A percentile compares a stretch with the other conserved stretches of the same genome.
Evolutionary conservation across 2,329 filamentous ascomycete species (phyloP).

Genomic region (Amesomyces nigricolor): DNA sequence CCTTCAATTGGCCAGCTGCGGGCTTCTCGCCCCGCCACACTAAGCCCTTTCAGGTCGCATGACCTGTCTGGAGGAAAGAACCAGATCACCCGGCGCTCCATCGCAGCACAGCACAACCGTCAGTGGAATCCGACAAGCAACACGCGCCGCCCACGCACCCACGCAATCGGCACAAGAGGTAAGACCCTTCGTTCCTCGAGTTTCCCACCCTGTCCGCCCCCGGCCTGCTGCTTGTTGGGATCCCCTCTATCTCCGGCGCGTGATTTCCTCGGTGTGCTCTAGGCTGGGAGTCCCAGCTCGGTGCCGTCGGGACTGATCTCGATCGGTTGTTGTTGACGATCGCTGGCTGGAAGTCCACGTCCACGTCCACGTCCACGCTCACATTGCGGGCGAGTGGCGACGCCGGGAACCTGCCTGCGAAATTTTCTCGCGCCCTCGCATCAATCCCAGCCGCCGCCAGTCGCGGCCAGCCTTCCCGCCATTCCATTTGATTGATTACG

Average conservation of each 20-base stretch:
- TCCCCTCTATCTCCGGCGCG: slow-evolving; percentile 26
- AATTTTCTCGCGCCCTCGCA: slow-evolving; percentile 25
- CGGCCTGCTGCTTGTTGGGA: slow-evolving; percentile 29
- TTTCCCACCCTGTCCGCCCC: slow-evolving; percentile 30
- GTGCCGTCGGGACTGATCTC: slow-evolving; percentile 24
- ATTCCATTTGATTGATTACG: slow-evolving; percentile 5
- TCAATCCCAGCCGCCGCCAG: slow-evolving; percentile 13
- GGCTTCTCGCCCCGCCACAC: slow-evolving; percentile 16
- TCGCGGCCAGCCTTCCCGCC: slow-evolving; percentile 2
- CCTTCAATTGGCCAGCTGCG: slow-evolving; percentile 14
- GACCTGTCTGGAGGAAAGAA: slow-evolving; percentile 25
- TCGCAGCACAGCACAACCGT: slow-evolving; percentile 23
- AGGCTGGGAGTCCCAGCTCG: slow-evolving; percentile 23
- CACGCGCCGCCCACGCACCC: slow-evolving; percentile 21
- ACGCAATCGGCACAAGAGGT: slow-evolving; percentile 30
- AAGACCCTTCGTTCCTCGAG: slow-evolving; percentile 29
- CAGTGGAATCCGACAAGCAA: slow-evolving; percentile 27
- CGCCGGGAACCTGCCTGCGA: slow-evolving; percentile 22
- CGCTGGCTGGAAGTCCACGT: slow-evolving; percentile 18
- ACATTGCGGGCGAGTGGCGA: slow-evolving; percentile 7
- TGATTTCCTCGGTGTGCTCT: slow-evolving; percentile 24
- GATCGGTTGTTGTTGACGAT: slow-evolving; percentile 21
- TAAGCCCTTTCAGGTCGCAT: slow-evolving; percentile 19
- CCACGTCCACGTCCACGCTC: too few relatives aligned
- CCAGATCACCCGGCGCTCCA: slow-evolving; percentile 22